Conservation (phyloP, 2,329 filamentous ascomycete species). For the Aspergillus sp. region DNA sequence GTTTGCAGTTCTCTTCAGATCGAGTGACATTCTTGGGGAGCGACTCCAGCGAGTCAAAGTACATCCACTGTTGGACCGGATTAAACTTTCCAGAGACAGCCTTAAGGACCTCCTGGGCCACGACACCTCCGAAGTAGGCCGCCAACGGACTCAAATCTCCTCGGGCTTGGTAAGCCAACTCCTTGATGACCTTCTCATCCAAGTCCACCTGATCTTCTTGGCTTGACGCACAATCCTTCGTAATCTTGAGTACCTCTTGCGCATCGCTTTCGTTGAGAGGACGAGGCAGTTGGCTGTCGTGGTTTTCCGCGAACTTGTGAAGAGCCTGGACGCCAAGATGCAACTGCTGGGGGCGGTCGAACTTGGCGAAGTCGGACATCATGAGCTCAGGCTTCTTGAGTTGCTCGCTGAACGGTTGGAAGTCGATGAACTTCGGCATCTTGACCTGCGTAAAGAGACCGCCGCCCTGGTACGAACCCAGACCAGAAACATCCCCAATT, state of each 20-base stretch:
- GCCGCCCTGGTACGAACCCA: constrained; percentile 79
- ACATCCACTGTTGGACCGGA: constrained; percentile 91
- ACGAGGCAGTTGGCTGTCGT: constrained; percentile 62
- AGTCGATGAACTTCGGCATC: constrained; percentile 90
- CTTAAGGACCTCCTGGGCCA: constrained; percentile 92
- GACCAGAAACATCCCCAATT: constrained; percentile 80
- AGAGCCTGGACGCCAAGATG: constrained; percentile 89
- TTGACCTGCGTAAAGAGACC: constrained; percentile 94
- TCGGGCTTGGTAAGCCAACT: constrained; percentile 86
- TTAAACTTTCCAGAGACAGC: constrained; percentile 96
- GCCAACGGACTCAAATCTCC: constrained; percentile 89
- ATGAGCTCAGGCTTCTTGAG: constrained; percentile 81
- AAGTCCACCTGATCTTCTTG: constrained; percentile 67
- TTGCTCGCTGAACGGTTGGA: constrained; percentile 69
- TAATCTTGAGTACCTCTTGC: constrained; percentile 62
- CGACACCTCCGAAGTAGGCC: constrained; percentile 86
- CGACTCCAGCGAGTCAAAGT: constrained; percentile 96
- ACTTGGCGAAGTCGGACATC: constrained; percentile 94
- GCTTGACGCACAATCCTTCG: constrained; percentile 60
- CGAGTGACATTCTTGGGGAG: constrained; percentile 65
- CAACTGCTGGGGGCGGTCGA: constrained; percentile 84
- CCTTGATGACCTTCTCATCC: constrained; percentile 83
- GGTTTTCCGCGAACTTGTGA: constrained; percentile 68
- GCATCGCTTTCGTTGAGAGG: constrained; percentile 83
- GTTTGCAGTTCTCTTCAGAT: constrained; percentile 80